Percentiles rank a stretch among this genome's conserved stretches.
Conservation (phyloP, 2,329 filamentous ascomycete genomes). For the Verticillium isaacii region DNA sequence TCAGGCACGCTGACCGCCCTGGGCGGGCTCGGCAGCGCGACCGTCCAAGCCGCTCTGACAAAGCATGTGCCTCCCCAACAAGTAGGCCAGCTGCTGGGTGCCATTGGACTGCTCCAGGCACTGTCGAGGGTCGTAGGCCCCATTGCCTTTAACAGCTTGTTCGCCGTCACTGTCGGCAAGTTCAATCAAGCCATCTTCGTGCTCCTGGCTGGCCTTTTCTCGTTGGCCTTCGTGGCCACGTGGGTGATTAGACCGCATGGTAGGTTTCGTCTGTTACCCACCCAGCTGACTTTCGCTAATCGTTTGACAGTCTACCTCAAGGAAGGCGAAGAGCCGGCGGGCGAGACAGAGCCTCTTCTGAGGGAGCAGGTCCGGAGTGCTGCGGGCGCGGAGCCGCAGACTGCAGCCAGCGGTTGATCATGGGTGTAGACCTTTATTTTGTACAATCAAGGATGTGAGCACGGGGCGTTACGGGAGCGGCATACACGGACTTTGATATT, state of each 20-base stretch:
- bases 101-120: slow-evolving; percentile 80
- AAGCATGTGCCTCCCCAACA: slow-evolving; percentile 84
- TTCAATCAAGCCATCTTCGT: slow-evolving; percentile 84
- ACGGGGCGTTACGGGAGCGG: not conserved
- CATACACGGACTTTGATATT: not conserved
- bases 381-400: not conserved
- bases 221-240: slow-evolving; percentile 58
- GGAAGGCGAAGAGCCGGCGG: slow-evolving; percentile 2
- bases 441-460: not conserved
- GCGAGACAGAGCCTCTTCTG: not conserved
- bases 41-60: slow-evolving; percentile 76
- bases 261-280: slow-evolving; percentile 40
- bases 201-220: slow-evolving; percentile 63
- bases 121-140: slow-evolving; percentile 75
- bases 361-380: not conserved
- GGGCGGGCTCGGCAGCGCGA: slow-evolving; percentile 82
- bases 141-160: slow-evolving; percentile 79
- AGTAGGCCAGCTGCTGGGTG: slow-evolving; percentile 84
- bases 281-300: not conserved
- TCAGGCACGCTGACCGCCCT: slow-evolving; percentile 70
- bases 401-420: not conserved
- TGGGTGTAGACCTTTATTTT: not conserved
- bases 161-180: slow-evolving; percentile 70
- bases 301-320: slow-evolving; percentile 7
- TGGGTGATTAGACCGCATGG: slow-evolving; percentile 70